phyloP scores from a whole-genome alignment of 2,329 filamentous ascomycete genomes.

The Periglandula ipomoeae region DNA sequence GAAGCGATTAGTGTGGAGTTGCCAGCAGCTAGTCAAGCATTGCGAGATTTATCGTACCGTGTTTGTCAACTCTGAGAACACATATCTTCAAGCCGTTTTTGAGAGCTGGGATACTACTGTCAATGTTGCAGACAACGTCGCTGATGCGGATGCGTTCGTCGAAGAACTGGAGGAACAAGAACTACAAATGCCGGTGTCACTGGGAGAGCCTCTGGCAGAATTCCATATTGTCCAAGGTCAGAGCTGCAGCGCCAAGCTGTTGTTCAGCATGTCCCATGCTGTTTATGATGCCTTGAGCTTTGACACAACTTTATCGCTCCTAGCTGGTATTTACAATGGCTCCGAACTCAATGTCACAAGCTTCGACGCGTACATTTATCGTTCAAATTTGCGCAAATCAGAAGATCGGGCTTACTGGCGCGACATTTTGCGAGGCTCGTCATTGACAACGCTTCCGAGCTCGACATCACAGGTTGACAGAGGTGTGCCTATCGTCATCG shows the following conservation, averaged over 20 bases:
- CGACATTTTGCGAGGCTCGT: too few species aligned
- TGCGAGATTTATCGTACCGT: not conserved
- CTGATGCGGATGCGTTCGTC: too few species aligned
- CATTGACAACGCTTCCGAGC: too few species aligned
- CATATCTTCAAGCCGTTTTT: not conserved
- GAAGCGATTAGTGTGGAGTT: not conserved
- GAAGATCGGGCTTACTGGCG: too few species aligned
- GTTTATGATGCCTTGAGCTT: not conserved
- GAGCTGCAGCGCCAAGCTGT: not conserved
- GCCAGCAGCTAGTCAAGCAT: not conserved
- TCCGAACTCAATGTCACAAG: constrained; percentile 18
- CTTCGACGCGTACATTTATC: too few species aligned
- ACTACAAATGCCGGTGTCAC: too few species aligned
- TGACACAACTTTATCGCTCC: not conserved
- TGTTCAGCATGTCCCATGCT: not conserved
- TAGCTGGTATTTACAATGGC: not conserved
- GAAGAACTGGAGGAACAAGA: too few species aligned
- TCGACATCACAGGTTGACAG: too few species aligned
- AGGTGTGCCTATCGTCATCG: too few species aligned
- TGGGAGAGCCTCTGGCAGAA: too few species aligned
- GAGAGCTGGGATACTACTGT: not conserved
- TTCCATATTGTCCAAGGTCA: too few species aligned
- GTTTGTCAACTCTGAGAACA: not conserved
- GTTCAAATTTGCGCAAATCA: too few species aligned
- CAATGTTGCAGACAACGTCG: not conserved